Evolutionary conservation across 2,329 filamentous ascomycete genomes (phyloP), one percentile per base, ranked within the genome.

Genomic region (Ascomycota sp.): DNA sequence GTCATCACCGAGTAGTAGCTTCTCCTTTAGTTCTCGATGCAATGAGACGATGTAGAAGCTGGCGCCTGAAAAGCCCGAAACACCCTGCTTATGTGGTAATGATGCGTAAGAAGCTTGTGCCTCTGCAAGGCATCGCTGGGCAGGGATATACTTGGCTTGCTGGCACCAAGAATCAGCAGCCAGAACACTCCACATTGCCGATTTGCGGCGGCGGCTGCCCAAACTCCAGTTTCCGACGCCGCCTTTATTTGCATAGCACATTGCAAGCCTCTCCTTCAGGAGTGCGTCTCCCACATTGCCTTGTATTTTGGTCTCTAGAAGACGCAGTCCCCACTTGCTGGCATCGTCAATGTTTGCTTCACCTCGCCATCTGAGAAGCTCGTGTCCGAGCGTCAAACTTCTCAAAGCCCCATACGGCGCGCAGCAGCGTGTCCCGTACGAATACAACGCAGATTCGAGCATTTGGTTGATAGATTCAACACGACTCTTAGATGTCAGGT

Each of bases 361-460:
- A 21, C 81, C 82, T 6, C 84, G 69, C 9, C 89, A 62, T 28
- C 80, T 75, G 2, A 95, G 61, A 1, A 98, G 68, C 51, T 98
- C 91, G 24, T 89, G 61, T 0, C 74, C 71, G 0, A 95, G 58
- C 0, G 76, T 58, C 7, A 92, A 61, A 39, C 75, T 79, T 9
- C 91, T 76, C 11, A 91, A 57, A 1, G 84, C 79, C 35, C 81
- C 77, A 46, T 83, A 86, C 0, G 80, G 71, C 24, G 76, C 70
- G 32, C 68, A 74, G 46, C 81, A 92, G 32, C 86, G 71, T 11
- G 82, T 86, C 33, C 82, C 70, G 51, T 95, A 98, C 0, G 83
- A 92, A 54, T 98, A 95, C 37, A 76, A 76, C 0, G 86, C 81
- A 3, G 80, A 78, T 47, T 95, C 86, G 9, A 98, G 66, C 67